These are phyloP conservation scores for Magnolia kwangsiensis DNA, from an alignment of 164 flowering plant genomes.

Conservation along the genomic window DNA sequence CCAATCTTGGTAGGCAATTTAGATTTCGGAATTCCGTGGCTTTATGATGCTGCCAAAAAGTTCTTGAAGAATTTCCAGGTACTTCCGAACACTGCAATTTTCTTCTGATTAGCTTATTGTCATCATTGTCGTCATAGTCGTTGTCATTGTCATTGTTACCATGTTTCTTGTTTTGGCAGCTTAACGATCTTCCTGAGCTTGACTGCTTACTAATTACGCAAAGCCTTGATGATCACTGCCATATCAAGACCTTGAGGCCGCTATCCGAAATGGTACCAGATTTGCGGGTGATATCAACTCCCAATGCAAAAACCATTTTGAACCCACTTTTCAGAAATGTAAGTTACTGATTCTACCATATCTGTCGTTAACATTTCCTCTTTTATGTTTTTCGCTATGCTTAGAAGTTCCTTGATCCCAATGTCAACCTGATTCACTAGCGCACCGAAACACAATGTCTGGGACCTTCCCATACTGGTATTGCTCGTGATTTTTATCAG, in stretches of 20 bases:
- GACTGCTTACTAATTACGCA: conserved; percentile 85
- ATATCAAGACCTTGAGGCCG: conserved; percentile 79
- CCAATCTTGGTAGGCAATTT: conserved; percentile 91
- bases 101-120: not conserved
- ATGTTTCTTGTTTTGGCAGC: conserved; percentile 45
- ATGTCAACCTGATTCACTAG: no score
- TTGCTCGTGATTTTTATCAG: no score
- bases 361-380: no score
- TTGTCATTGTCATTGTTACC: not conserved
- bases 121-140: no score
- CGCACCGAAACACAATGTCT: no score
- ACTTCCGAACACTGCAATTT: conserved; percentile 7
- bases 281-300: conserved; percentile 81
- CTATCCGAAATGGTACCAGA: conserved; percentile 56
- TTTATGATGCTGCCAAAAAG: conserved; percentile 89
- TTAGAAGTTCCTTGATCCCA: not conserved
- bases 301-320: conserved; percentile 73
- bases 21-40: conserved; percentile 95
- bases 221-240: conserved; percentile 99
- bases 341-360: conserved; percentile 21
- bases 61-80: conserved; percentile 76
- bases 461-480: no score
- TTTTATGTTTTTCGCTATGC: not conserved
- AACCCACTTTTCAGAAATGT: conserved; percentile 76
- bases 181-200: conserved; percentile 78